phyloP scores from a whole-genome alignment of 225 moss, liverwort and hornwort genomes.

The Asterella californica region DNA sequence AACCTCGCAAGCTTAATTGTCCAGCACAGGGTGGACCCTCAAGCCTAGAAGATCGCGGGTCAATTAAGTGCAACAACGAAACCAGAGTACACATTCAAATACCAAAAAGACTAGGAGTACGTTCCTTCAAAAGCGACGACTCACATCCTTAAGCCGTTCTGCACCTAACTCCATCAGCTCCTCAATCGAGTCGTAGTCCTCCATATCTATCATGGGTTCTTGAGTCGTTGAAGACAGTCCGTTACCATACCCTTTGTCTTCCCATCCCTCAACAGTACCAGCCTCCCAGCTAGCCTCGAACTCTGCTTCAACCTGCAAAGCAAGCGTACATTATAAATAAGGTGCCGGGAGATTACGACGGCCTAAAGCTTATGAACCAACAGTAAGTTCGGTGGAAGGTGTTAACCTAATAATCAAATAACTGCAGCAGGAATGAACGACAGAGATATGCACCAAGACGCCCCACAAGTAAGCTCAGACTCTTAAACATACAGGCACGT shows the following conservation, averaged over 20 bases:
- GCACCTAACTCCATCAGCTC: conserved; percentile 77
- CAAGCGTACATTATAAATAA: background rate
- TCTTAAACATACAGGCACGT: background rate
- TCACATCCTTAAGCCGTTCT: conserved; percentile 83
- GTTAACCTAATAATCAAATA: background rate
- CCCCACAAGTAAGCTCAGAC: background rate
- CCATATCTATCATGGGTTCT: conserved; percentile 70
- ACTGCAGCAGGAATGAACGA: background rate
- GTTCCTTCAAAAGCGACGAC: background rate
- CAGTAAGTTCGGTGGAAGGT: no score
- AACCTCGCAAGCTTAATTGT: background rate
- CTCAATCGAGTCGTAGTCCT: conserved; percentile 71
- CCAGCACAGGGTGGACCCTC: no score
- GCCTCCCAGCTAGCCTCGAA: conserved; percentile 80
- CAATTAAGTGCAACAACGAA: background rate
- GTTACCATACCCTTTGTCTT: conserved; percentile 75
- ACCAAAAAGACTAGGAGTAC: background rate
- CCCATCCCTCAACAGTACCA: conserved; percentile 78
- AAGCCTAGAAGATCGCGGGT: background rate
- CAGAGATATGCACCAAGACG: background rate
- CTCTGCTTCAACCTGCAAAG: conserved; percentile 68
- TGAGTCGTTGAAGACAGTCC: conserved; percentile 44
- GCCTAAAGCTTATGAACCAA: background rate
- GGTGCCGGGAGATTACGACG: background rate
- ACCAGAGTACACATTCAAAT: background rate